Conservation (phyloP, 306 rosid species). For the Trichosanthes cucumerina region DNA sequence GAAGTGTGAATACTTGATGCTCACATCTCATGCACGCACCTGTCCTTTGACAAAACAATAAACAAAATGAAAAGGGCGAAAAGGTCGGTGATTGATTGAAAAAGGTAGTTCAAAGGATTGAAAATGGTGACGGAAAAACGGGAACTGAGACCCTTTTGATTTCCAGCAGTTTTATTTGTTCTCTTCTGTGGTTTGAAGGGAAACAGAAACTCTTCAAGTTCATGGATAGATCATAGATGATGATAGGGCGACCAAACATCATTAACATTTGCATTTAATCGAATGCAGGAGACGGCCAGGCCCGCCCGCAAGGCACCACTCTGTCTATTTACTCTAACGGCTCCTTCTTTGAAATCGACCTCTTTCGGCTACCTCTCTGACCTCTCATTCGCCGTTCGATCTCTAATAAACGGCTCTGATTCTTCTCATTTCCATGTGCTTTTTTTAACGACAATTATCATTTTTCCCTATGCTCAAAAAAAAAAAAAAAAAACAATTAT, state of each 20-base stretch:
- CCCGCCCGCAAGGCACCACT: constrained; percentile 6
- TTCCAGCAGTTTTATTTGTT: not conserved
- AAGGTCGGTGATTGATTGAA: constrained; percentile 8
- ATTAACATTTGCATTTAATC: not conserved
- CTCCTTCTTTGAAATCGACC: constrained; percentile 4
- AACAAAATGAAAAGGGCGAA: not conserved
- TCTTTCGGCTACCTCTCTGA: not conserved
- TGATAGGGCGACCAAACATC: not conserved
- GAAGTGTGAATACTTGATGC: not conserved
- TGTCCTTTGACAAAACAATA: not conserved
- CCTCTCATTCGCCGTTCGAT: not conserved
- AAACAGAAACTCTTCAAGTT: not conserved
- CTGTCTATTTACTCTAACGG: not conserved
- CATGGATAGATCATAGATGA: not conserved
- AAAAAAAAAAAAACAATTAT: too few species aligned
- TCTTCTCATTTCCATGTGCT: not conserved
- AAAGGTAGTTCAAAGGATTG: not conserved
- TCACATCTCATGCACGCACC: not conserved
- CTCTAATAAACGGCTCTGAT: not conserved
- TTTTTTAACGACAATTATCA: not conserved
- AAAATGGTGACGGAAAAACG: not conserved
- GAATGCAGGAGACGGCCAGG: not conserved
- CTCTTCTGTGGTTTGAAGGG: not conserved
- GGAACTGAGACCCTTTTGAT: not conserved
- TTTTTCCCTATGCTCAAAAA: not conserved